Evolutionary conservation across 2,329 filamentous ascomycete species (phyloP).

Genomic region (Fusarium xylarioides): DNA sequence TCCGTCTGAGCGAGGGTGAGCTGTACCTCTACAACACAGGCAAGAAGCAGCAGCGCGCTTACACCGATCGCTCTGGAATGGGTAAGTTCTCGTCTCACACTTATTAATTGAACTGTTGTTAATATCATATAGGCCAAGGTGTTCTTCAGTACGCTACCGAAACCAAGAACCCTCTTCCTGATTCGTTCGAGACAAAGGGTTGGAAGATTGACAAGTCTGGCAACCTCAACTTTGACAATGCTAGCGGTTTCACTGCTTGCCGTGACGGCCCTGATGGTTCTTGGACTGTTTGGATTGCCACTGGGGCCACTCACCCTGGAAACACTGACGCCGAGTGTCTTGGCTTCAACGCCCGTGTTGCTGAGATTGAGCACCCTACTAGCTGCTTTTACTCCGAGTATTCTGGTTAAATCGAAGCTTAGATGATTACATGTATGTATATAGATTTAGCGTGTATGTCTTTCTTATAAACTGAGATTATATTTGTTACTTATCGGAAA

Average conservation of each 20-base stretch:
- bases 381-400: conserved; percentile 50
- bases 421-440: not conserved
- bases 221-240: not conserved
- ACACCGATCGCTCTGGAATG: conserved; percentile 67
- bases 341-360: conserved; percentile 46
- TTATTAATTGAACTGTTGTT: no score
- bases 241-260: conserved; percentile 60
- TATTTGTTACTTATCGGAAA: not conserved
- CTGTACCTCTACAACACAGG: conserved; percentile 58
- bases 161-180: conserved; percentile 35
- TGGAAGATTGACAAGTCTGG: conserved; percentile 56
- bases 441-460: not conserved
- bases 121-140: conserved; percentile 65
- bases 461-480: not conserved
- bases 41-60: conserved; percentile 58
- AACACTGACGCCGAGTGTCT: conserved; percentile 49
- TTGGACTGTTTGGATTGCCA: conserved; percentile 52
- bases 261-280: conserved; percentile 52
- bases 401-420: not conserved
- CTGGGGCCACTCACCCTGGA: conserved; percentile 47
- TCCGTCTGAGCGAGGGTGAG: conserved; percentile 53
- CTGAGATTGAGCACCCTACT: conserved; percentile 42
- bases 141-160: conserved; percentile 62
- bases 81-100: no score
- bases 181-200: conserved; percentile 55